Conservation (phyloP, 2,329 filamentous ascomycete genomes). For the Ustulina deusta region DNA sequence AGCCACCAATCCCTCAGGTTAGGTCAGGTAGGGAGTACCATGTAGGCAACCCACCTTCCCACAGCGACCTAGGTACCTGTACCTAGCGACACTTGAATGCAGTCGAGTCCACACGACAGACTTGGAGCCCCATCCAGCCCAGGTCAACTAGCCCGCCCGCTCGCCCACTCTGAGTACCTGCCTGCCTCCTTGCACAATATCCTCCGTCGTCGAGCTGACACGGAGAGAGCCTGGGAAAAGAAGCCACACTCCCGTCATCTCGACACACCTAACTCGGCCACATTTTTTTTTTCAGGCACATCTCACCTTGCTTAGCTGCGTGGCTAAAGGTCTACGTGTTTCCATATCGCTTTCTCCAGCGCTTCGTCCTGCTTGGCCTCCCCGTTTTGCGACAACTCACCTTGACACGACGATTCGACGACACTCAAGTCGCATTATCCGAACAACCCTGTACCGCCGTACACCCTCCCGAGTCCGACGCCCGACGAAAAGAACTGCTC, state of each 20-base stretch:
- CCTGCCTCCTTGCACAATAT: slow-evolving; percentile 24
- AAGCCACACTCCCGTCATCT: slow-evolving; percentile 32
- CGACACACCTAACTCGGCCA: slow-evolving; percentile 31
- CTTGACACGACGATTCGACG: slow-evolving; percentile 12
- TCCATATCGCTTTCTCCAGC: slow-evolving; percentile 1
- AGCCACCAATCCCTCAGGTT: neutral
- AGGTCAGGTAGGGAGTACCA: neutral
- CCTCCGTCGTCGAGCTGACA: slow-evolving; percentile 27
- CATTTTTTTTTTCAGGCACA: slow-evolving; percentile 32
- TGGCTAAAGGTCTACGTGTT: slow-evolving; percentile 14
- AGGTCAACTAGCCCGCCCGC: slow-evolving; percentile 8
- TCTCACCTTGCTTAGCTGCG: slow-evolving; percentile 21
- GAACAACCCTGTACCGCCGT: slow-evolving; percentile 10
- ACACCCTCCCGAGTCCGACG: slow-evolving; percentile 19
- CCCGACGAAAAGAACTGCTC: slow-evolving; percentile 25
- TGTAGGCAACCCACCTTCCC: slow-evolving; percentile 5
- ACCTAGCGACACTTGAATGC: neutral
- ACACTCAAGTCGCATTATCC: slow-evolving; percentile 26
- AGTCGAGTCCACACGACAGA: neutral
- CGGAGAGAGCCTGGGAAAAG: slow-evolving; percentile 24
- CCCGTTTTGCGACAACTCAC: slow-evolving; percentile 30
- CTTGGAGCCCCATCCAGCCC: slow-evolving; percentile 2
- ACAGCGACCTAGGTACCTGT: neutral
- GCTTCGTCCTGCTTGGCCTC: slow-evolving; percentile 16
- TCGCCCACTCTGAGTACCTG: slow-evolving; percentile 31